A percentile compares a stretch with the other conserved stretches of the same genome.
These are phyloP conservation scores for Ananas comosus DNA, from an alignment of 176 grass and related monocot species.

Conservation along the genomic window DNA sequence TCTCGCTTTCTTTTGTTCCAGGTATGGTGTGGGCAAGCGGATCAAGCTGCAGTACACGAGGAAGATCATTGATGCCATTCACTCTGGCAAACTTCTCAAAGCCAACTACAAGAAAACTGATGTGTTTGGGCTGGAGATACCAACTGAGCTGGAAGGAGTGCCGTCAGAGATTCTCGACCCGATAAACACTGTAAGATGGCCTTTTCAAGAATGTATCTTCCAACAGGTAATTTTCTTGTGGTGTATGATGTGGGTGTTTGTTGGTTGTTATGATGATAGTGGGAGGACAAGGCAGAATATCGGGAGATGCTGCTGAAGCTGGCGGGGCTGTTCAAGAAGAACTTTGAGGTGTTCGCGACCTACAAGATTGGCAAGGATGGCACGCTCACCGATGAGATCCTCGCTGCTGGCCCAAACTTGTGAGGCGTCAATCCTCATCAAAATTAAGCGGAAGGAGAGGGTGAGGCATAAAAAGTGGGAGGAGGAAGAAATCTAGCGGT, in stretches of 20 bases:
- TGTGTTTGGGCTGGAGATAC: constrained; percentile 92
- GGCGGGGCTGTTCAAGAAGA: constrained; percentile 84
- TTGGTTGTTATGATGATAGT: constrained; percentile 28
- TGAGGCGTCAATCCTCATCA: constrained; percentile 26
- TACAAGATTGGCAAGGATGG: constrained; percentile 68
- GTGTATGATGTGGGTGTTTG: neutral
- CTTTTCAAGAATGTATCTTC: neutral
- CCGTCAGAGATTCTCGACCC: constrained; percentile 94
- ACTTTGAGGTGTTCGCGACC: constrained; percentile 93
- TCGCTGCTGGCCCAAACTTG: constrained; percentile 82
- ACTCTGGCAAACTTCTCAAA: constrained; percentile 76
- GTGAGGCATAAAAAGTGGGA: constrained; percentile 22
- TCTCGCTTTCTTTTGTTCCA: constrained; percentile 9
- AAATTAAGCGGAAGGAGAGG: constrained; percentile 9
- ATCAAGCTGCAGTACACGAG: constrained; percentile 78
- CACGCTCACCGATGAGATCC: constrained; percentile 81
- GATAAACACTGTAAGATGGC: constrained; percentile 68
- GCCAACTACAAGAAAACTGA: constrained; percentile 77
- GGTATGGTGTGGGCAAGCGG: constrained; percentile 92
- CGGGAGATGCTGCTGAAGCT: constrained; percentile 78
- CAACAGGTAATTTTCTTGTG: neutral
- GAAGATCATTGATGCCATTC: constrained; percentile 98
- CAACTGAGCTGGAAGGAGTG: constrained; percentile 57
- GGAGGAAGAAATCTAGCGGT: constrained; percentile 10
- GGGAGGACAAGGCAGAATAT: constrained; percentile 72